A percentile compares a stretch with the other conserved stretches of the same genome.
phyloP scores from a whole-genome alignment of 306 rosid genomes.

The Cajanus cajan region DNA sequence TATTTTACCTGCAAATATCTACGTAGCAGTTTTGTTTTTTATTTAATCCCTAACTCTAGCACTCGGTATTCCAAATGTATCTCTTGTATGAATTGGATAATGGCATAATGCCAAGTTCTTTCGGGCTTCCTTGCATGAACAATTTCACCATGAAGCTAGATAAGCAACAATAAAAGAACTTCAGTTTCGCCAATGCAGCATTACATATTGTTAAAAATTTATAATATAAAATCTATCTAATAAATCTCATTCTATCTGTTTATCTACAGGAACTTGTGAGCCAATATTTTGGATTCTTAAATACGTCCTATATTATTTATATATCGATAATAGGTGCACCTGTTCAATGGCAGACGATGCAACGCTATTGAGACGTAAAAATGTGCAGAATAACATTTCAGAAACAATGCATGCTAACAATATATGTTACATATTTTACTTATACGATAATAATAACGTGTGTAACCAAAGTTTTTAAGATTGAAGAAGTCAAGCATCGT shows the following conservation, averaged over 20 bases:
- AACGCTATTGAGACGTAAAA: too few relatives aligned
- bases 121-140: neutral
- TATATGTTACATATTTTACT: neutral
- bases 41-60: too few relatives aligned
- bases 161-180: neutral
- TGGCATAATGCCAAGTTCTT: neutral
- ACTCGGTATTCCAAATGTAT: too few relatives aligned
- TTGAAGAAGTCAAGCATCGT: conserved; percentile 33
- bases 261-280: neutral
- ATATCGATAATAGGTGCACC: neutral
- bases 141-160: neutral
- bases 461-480: neutral
- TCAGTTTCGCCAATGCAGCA: neutral
- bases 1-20: too few relatives aligned
- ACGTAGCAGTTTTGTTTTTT: too few relatives aligned
- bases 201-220: too few relatives aligned
- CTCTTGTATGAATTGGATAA: too few relatives aligned
- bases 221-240: neutral
- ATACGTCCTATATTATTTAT: neutral
- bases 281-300: neutral
- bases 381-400: neutral
- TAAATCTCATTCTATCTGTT: neutral
- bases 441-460: neutral
- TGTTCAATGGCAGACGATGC: neutral
- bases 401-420: neutral